Evolutionary conservation across 148 eudicot genomes (phyloP).

Genomic region (Persicaria tinctoria): DNA sequence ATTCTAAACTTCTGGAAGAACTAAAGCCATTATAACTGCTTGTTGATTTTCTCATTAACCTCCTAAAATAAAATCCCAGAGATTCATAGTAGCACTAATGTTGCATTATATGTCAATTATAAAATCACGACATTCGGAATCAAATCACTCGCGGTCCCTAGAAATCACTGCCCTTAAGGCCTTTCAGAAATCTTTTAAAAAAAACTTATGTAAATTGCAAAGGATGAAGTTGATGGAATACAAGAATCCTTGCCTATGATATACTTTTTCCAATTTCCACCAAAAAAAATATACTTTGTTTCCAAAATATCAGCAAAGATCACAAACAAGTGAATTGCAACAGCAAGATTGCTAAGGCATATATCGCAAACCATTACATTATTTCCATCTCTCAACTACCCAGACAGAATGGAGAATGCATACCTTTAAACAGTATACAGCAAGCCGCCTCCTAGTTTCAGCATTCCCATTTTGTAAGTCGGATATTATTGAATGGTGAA

Average conservation of each 20-base stretch:
- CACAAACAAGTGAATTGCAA: not conserved
- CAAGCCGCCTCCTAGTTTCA: constrained; percentile 96
- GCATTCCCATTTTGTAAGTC: constrained; percentile 97
- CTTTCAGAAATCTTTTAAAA: not conserved
- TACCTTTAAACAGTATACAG: constrained; percentile 99
- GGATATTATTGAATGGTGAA: constrained; percentile 97
- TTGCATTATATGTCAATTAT: not conserved
- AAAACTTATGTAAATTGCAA: not conserved
- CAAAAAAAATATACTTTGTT: not conserved
- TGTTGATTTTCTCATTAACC: not conserved
- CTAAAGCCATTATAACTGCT: not conserved
- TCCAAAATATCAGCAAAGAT: not conserved
- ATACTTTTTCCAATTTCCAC: not conserved
- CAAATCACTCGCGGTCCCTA: not conserved
- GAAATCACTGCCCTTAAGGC: not conserved
- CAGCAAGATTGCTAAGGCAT: not conserved
- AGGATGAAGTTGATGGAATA: no score
- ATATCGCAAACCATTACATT: constrained; percentile 4
- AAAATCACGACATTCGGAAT: not conserved
- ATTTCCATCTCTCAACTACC: constrained; percentile 5
- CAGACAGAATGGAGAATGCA: constrained; percentile 4
- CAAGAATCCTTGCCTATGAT: no score
- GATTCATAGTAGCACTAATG: not conserved
- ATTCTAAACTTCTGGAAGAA: not conserved
- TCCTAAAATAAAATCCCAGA: not conserved